These are phyloP conservation scores for Wickerhamomyces xylosicus DNA, from an alignment of 805 yeast genomes.

Conservation along the genomic window DNA sequence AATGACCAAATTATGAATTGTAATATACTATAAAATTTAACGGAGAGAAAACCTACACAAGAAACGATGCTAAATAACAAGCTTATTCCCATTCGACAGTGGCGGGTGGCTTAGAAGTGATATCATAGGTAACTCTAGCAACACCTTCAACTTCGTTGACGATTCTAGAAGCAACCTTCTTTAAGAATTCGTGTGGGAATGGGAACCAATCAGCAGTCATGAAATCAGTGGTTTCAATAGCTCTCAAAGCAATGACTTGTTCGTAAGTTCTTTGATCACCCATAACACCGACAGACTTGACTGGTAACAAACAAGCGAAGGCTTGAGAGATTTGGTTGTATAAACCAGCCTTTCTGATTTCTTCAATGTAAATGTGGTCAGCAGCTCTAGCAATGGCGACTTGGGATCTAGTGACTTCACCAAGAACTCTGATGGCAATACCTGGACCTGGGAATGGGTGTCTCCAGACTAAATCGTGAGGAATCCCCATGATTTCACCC, in stretches of 20 bases:
- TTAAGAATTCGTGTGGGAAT: constrained; percentile 86
- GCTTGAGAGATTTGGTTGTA: constrained; percentile 94
- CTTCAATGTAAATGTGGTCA: constrained; percentile 91
- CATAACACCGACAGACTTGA: constrained; percentile 98
- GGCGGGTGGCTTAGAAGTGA: constrained; percentile 99
- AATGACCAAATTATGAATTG: not conserved
- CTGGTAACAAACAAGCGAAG: constrained; percentile 93
- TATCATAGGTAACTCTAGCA: constrained; percentile 97
- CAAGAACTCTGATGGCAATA: constrained; percentile 94
- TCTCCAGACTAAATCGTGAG: constrained; percentile 97
- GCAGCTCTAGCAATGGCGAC: constrained; percentile 97
- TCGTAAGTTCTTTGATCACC: constrained; percentile 99
- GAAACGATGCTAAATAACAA: not conserved
- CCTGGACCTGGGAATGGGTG: constrained; percentile 99
- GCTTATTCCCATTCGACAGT: constrained; percentile 97
- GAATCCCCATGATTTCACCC: constrained; percentile 91
- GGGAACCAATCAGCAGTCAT: constrained; percentile 99
- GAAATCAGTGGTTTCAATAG: constrained; percentile 94
- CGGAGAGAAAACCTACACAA: constrained; percentile 2
- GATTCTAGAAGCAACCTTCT: constrained; percentile 88
- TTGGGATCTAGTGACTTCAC: constrained; percentile 91
- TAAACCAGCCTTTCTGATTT: constrained; percentile 86
- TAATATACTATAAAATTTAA: constrained; percentile 1
- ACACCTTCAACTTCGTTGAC: constrained; percentile 99
- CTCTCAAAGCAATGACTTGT: constrained; percentile 98